These are phyloP conservation scores for Adansonia gregorii DNA, from an alignment of 441 rosid genomes.

Conservation along the genomic window DNA sequence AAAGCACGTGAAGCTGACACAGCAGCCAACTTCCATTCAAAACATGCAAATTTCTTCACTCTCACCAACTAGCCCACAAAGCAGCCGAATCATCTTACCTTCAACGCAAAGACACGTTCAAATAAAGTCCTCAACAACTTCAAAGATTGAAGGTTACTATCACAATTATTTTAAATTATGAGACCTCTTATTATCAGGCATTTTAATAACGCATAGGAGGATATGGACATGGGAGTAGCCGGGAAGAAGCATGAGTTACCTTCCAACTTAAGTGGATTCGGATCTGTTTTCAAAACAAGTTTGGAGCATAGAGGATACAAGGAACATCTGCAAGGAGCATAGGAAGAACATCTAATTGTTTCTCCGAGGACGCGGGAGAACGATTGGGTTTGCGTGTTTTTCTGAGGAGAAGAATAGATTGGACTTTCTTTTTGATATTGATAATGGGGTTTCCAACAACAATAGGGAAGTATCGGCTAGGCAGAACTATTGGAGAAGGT, in stretches of 20 bases:
- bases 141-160: neutral
- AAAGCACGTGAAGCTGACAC: neutral
- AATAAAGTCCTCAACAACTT: neutral
- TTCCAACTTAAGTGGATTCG: neutral
- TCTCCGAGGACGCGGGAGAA: neutral
- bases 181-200: neutral
- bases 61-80: conserved; percentile 39
- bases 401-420: neutral
- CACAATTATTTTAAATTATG: neutral
- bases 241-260: conserved; percentile 20
- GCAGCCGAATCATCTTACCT: conserved; percentile 25
- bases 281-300: conserved; percentile 19
- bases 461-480: conserved; percentile 72
- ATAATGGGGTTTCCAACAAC: conserved; percentile 54
- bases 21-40: conserved; percentile 50
- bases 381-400: neutral
- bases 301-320: conserved; percentile 28
- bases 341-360: neutral
- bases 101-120: neutral
- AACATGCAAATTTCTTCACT: neutral
- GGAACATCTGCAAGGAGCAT: conserved; percentile 31
- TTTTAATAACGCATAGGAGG: neutral
- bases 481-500: conserved; percentile 84
- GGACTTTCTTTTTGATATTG: neutral
- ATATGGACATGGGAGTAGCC: conserved; percentile 30